These are phyloP conservation scores for Nepenthes mirabilis DNA, from an alignment of 148 eudicot genomes.

Conservation along the genomic window DNA sequence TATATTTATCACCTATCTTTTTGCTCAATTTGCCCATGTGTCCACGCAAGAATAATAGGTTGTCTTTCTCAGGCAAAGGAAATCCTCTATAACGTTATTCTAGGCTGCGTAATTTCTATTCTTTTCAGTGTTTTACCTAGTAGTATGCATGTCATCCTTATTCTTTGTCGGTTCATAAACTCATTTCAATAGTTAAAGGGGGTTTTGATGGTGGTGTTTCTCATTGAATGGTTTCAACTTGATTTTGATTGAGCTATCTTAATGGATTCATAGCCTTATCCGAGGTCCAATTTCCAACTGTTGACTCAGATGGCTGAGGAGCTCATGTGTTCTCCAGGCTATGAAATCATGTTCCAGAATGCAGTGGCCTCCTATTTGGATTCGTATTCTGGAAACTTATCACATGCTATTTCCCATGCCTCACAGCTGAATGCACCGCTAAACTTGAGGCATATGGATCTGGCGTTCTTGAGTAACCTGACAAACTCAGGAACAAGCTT, in stretches of 20 bases:
- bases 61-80: too few species aligned
- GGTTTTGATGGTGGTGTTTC: too few species aligned
- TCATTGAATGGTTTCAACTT: too few species aligned
- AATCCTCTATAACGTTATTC: too few species aligned
- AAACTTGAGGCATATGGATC: constrained; percentile 7
- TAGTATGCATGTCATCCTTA: too few species aligned
- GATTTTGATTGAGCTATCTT: neutral
- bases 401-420: constrained; percentile 1
- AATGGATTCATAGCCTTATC: constrained; percentile 13
- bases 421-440: constrained; percentile 5
- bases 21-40: too few species aligned
- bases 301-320: constrained; percentile 7
- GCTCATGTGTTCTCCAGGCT: constrained; percentile 3
- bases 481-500: constrained; percentile 17
- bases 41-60: too few species aligned
- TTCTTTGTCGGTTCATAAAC: too few species aligned
- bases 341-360: constrained; percentile 2
- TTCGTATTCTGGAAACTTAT: constrained; percentile 8
- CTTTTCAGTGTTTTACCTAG: too few species aligned
- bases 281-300: constrained; percentile 8
- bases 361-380: constrained; percentile 7
- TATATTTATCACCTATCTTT: too few species aligned
- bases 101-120: too few species aligned
- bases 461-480: neutral
- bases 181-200: too few species aligned